A percentile compares a stretch with the other conserved stretches of the same genome.
phyloP scores from a whole-genome alignment of 208 protist species.

The Tritrichomonas musculus region DNA sequence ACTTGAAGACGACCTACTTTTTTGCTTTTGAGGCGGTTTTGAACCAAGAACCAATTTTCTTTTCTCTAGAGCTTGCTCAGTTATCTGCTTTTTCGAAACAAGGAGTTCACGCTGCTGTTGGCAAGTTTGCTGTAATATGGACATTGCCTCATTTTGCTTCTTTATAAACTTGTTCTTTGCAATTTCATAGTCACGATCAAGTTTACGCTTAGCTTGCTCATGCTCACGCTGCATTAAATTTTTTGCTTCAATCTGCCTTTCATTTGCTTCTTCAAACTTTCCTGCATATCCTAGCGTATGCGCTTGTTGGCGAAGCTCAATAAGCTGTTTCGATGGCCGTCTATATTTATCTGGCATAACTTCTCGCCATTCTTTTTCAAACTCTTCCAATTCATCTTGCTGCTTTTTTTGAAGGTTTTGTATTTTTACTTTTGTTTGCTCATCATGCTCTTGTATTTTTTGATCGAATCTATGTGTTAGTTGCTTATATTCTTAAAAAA shows the following conservation, averaged over 20 bases:
- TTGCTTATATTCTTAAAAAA: no score
- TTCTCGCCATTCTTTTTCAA: slow-evolving; percentile 21
- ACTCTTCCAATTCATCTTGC: neutral
- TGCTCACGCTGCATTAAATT: neutral
- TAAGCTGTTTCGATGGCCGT: neutral
- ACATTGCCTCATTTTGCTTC: neutral
- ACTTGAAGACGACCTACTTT: neutral
- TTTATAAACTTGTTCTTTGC: neutral
- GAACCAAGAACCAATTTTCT: neutral
- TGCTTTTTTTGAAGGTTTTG: neutral
- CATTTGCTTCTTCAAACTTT: neutral
- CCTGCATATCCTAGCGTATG: neutral
- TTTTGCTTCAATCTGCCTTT: neutral
- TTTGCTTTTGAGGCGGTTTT: neutral
- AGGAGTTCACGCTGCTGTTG: neutral
- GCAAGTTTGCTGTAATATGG: neutral
- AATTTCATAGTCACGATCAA: neutral
- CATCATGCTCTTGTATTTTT: slow-evolving; percentile 4
- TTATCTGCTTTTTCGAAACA: neutral
- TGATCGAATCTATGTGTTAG: neutral
- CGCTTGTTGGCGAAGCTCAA: neutral
- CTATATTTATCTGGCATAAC: slow-evolving; percentile 27
- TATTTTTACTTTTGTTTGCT: neutral
- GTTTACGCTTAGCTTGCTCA: neutral
- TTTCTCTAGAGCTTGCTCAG: neutral